These are phyloP conservation scores for Houttuynia cordata DNA, from an alignment of 164 flowering plant species.

Conservation along the genomic window DNA sequence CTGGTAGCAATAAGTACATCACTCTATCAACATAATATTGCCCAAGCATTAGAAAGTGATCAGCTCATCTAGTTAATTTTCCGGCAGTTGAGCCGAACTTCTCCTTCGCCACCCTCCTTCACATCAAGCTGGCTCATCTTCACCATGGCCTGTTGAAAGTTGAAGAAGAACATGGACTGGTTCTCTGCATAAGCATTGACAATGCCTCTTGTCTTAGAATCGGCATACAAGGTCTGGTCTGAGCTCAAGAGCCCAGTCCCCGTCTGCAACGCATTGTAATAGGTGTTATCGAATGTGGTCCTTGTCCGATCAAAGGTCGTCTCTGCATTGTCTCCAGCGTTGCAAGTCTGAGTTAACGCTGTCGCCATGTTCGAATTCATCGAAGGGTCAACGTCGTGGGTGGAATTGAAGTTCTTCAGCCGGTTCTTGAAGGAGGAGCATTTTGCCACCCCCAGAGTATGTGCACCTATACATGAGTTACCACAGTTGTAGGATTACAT, in stretches of 20 bases:
- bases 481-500: too few relatives aligned
- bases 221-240: constrained; percentile 46
- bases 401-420: constrained; percentile 29
- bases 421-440: constrained; percentile 78
- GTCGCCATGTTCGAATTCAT: constrained; percentile 37
- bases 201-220: constrained; percentile 31
- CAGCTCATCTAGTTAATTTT: constrained; percentile 46
- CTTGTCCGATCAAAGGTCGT: constrained; percentile 48
- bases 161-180: constrained; percentile 68
- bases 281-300: constrained; percentile 53
- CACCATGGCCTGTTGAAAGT: constrained; percentile 63
- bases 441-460: constrained; percentile 76
- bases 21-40: too few relatives aligned
- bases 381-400: too few relatives aligned
- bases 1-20: too few relatives aligned
- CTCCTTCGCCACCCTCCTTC: constrained; percentile 53
- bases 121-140: constrained; percentile 75
- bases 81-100: constrained; percentile 52
- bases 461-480: constrained; percentile 42
- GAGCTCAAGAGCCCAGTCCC: constrained; percentile 57
- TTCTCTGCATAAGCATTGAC: constrained; percentile 62
- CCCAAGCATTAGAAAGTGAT: too few relatives aligned
- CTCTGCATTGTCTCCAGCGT: constrained; percentile 51
- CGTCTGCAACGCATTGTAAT: constrained; percentile 33
- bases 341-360: constrained; percentile 45